A percentile compares a stretch with the other conserved stretches of the same genome.
Evolutionary conservation across 2,329 filamentous ascomycete genomes (phyloP).

Genomic region (Neonectria ditissima): DNA sequence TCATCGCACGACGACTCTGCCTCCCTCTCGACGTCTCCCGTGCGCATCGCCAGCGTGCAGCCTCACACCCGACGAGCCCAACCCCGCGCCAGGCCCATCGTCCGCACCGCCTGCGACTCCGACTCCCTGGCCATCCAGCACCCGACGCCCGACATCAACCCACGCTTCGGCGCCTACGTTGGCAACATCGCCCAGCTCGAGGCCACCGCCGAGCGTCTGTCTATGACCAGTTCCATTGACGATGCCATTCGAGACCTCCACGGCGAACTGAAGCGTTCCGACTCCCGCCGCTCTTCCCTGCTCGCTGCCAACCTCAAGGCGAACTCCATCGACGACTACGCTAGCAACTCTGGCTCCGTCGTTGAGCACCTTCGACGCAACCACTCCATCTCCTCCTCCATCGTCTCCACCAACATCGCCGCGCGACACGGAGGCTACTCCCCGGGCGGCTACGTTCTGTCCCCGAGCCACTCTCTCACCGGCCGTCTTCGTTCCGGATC

Average conservation of each 20-base stretch:
- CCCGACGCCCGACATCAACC: conserved; percentile 71
- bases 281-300: conserved; percentile 74
- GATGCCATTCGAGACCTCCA: conserved; percentile 81
- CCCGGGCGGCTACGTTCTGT: conserved; percentile 75
- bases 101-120: conserved; percentile 60
- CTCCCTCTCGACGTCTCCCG: conserved; percentile 44
- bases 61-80: conserved; percentile 58
- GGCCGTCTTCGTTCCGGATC: conserved; percentile 67
- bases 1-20: conserved; percentile 30
- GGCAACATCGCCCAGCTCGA: conserved; percentile 80
- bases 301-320: conserved; percentile 60
- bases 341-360: conserved; percentile 37
- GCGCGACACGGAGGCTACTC: conserved; percentile 79
- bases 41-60: conserved; percentile 54
- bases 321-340: conserved; percentile 47
- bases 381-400: conserved; percentile 68
- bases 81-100: conserved; percentile 58
- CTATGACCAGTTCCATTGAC: conserved; percentile 79
- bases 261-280: conserved; percentile 76
- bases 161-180: conserved; percentile 70
- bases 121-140: conserved; percentile 63
- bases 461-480: conserved; percentile 72
- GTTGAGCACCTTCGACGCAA: conserved; percentile 54
- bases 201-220: conserved; percentile 79
- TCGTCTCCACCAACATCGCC: conserved; percentile 75